Evolutionary conservation across 768 basidiomycete species (phyloP).

Genomic region (Steccherinum ochraceum): DNA sequence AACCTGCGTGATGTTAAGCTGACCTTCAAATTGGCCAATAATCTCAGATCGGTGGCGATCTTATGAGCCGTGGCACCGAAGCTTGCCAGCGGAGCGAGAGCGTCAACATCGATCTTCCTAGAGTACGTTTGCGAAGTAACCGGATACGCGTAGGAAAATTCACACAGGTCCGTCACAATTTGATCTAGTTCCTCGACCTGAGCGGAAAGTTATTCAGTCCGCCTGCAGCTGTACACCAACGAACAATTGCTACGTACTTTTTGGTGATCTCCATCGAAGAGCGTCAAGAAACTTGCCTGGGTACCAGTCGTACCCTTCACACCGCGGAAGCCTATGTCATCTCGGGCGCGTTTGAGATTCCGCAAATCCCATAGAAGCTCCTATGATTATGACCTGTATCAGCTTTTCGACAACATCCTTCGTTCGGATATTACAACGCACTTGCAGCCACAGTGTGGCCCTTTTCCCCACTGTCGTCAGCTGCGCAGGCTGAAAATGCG

Average conservation of each 20-base stretch:
- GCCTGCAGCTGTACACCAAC: neutral
- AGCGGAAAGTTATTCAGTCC: neutral
- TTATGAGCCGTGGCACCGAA: conserved; percentile 96
- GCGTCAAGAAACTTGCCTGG: conserved; percentile 88
- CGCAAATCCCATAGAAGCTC: conserved; percentile 96
- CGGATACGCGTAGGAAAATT: conserved; percentile 92
- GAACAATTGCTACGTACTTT: conserved; percentile 46
- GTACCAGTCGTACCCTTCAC: conserved; percentile 99
- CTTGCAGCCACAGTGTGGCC: conserved; percentile 94
- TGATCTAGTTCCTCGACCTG: conserved; percentile 86
- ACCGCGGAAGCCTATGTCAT: conserved; percentile 94
- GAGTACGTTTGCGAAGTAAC: conserved; percentile 99
- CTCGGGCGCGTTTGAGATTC: conserved; percentile 82
- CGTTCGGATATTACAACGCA: conserved; percentile 19
- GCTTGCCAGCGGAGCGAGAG: conserved; percentile 83
- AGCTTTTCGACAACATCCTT: neutral
- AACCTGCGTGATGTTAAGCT: neutral
- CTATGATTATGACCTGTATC: conserved; percentile 36
- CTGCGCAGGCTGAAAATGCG: conserved; percentile 98
- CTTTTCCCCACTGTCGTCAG: conserved; percentile 97
- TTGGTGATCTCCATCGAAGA: conserved; percentile 93
- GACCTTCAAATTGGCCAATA: conserved; percentile 91
- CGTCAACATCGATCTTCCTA: conserved; percentile 93
- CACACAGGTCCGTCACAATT: conserved; percentile 85
- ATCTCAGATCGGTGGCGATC: conserved; percentile 90